Conservation (phyloP, 2,329 filamentous ascomycete species). For the Blumeria graminis region DNA sequence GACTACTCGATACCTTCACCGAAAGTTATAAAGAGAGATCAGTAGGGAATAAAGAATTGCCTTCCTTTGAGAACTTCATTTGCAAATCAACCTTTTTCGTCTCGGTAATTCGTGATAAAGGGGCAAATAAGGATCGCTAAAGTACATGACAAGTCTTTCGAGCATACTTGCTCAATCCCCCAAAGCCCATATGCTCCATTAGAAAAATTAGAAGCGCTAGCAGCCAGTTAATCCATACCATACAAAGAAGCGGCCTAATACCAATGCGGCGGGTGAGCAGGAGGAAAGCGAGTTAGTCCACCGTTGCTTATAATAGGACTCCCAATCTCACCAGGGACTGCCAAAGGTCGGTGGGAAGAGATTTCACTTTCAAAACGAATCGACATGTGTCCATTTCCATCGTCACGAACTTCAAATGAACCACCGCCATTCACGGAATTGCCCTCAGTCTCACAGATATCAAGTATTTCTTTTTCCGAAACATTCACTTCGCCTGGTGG, state of each 20-base stretch:
- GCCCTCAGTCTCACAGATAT: constrained; percentile 72
- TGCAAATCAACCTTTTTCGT: not conserved
- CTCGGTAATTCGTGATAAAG: not conserved
- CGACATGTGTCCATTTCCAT: constrained; percentile 8
- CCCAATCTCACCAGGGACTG: constrained; percentile 43
- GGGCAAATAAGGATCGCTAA: not conserved
- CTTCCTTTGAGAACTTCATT: not conserved
- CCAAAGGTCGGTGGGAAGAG: constrained; percentile 20
- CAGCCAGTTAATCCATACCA: constrained; percentile 2
- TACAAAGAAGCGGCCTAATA: constrained; percentile 8
- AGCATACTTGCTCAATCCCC: not conserved
- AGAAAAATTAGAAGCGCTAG: not conserved
- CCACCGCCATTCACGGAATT: constrained; percentile 71
- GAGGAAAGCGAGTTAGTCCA: constrained; percentile 10
- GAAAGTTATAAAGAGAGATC: not conserved
- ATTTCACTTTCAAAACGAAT: constrained; percentile 33
- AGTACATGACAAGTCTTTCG: not conserved
- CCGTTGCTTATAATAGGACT: constrained; percentile 30
- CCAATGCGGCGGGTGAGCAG: constrained; percentile 9
- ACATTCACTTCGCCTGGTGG: constrained; percentile 23
- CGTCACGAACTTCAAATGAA: constrained; percentile 36
- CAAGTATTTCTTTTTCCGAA: constrained; percentile 44
- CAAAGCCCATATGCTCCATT: not conserved
- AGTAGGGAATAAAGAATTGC: not conserved
- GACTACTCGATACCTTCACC: not conserved